Evolutionary conservation across 805 yeast genomes (phyloP).

Genomic region (Schwanniomyces polymorphus): DNA sequence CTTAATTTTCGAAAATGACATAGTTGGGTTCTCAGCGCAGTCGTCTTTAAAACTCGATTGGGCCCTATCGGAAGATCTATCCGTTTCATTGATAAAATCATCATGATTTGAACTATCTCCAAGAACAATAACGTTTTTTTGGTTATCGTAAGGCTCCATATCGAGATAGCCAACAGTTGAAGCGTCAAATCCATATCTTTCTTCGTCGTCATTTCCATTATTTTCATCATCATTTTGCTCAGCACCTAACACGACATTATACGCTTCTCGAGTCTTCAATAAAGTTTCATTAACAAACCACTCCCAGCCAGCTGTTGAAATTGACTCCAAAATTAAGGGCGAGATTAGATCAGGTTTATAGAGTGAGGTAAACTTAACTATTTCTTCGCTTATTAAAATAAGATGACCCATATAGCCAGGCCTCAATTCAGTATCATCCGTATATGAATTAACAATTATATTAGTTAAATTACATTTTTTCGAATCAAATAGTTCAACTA

Average conservation of each 20-base stretch:
- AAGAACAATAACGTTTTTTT: slow-evolving; percentile 26
- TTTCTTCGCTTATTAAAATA: slow-evolving; percentile 91
- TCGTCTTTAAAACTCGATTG: slow-evolving; percentile 19
- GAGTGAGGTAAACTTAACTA: slow-evolving; percentile 77
- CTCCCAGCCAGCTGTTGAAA: slow-evolving; percentile 50
- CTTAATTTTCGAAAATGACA: slow-evolving; percentile 19
- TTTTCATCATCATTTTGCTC: slow-evolving; percentile 26
- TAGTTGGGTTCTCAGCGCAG: slow-evolving; percentile 14
- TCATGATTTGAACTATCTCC: slow-evolving; percentile 38
- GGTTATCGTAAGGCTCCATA: slow-evolving; percentile 32
- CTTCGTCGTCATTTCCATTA: slow-evolving; percentile 33
- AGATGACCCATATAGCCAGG: slow-evolving; percentile 98
- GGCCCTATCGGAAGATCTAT: background rate
- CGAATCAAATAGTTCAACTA: slow-evolving; percentile 25
- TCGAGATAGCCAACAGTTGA: slow-evolving; percentile 41
- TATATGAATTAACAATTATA: slow-evolving; percentile 24
- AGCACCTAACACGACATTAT: slow-evolving; percentile 58
- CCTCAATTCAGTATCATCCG: slow-evolving; percentile 48
- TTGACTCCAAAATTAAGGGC: slow-evolving; percentile 48
- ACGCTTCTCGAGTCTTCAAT: slow-evolving; percentile 53
- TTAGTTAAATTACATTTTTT: slow-evolving; percentile 23
- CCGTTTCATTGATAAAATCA: slow-evolving; percentile 23
- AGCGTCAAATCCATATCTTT: slow-evolving; percentile 27
- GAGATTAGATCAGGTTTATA: slow-evolving; percentile 62
- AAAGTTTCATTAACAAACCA: slow-evolving; percentile 50